These are phyloP conservation scores for Poa annua DNA, from an alignment of 176 grass and related monocot species.

Conservation along the genomic window DNA sequence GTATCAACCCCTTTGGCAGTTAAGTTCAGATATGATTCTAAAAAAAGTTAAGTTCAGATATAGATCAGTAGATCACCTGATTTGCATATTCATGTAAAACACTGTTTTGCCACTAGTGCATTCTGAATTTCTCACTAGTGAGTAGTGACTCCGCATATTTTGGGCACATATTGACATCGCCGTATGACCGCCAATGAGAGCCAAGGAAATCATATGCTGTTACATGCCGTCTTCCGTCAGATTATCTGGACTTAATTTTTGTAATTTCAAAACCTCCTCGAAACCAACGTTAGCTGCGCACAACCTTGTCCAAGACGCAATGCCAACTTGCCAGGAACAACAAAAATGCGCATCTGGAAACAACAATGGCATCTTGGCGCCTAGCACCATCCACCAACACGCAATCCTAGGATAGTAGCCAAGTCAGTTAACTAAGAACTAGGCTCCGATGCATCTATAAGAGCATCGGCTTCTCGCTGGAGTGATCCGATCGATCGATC, in stretches of 20 bases:
- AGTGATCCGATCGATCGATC: neutral
- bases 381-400: constrained; percentile 17
- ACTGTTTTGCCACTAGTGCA: neutral
- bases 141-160: neutral
- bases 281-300: constrained; percentile 1
- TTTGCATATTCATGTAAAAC: too few species aligned
- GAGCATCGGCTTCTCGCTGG: constrained; percentile 17
- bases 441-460: neutral
- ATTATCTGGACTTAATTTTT: constrained; percentile 19
- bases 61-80: neutral
- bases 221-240: constrained; percentile 6
- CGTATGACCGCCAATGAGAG: neutral
- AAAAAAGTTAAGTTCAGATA: neutral
- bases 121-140: neutral
- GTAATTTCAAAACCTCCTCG: constrained; percentile 46
- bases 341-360: constrained; percentile 29
- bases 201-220: constrained; percentile 6
- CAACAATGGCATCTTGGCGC: constrained; percentile 37
- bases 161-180: neutral
- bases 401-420: constrained; percentile 6
- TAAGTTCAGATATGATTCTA: too few species aligned
- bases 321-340: constrained; percentile 13
- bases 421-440: neutral
- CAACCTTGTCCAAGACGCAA: constrained; percentile 25
- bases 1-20: too few species aligned